Base-by-base conservation (phyloP, 306 rosid species). In the Rubus parviflorus region DNA sequence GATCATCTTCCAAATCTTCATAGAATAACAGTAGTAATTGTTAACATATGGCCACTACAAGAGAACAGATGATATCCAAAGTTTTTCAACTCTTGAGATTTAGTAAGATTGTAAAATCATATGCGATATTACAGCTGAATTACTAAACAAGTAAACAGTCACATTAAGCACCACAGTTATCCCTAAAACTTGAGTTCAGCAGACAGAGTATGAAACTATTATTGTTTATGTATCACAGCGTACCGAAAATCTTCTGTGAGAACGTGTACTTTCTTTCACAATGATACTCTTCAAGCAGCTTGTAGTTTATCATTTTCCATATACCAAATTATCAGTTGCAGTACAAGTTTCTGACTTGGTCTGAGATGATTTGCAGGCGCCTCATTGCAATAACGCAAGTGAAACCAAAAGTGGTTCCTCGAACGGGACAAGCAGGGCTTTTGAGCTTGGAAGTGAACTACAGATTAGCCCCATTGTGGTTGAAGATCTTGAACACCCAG, bases 401-500 rank as follows among this genome's bases (percentile, higher is more conserved):
- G 74, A 58, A n/a, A 76, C 63, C 20, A 67, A 45, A 25, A 78
- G 71, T 7, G 70, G 75, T 22, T 49, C 69, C 9, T 82, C 81
- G 68, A 80, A 79, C n/a, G 98, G 97, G 60, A 85, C 91, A 61
- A 90, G 89, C 84, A 85, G 87, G 79, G 96, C 96, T 65, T 83
- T 85, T 77, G 97, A 90, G 52, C 48, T 88, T 52, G 88, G 87
- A 48, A 83, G 79, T 62, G 90, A 83, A 30, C 87, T 13, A 57
- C 88, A 64, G 84, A 65, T 84, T 17, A 92, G 88, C 79, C 98
- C 97, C 67, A 89, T 95, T 58, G 87, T 92, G 25, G 91, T 95
- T 49, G 97, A 95, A 81, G 97, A 95, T 82, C 92, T 95, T 41
- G 93, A 87, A 77, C 58, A 80, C 79, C 72, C 91, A 10, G 97